Percentiles rank a stretch among this genome's conserved stretches.
These are phyloP conservation scores for Bruguiera hainesii DNA, from an alignment of 441 rosid species.

Conservation along the genomic window DNA sequence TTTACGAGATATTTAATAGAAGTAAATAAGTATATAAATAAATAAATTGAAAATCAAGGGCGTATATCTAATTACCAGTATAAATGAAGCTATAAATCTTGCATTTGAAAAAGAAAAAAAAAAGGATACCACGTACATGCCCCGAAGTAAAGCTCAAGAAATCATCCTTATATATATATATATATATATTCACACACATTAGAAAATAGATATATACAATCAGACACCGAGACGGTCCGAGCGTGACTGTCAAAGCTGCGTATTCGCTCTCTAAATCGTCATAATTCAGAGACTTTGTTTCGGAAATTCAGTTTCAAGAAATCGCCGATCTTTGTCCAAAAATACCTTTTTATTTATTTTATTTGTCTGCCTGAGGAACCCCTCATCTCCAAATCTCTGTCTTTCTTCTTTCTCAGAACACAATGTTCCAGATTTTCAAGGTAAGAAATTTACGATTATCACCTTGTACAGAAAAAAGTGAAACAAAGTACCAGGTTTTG, in stretches of 20 bases:
- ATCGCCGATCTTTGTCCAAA: slow-evolving; percentile 31
- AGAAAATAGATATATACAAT: slow-evolving; percentile 9
- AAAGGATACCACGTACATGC: too few species aligned
- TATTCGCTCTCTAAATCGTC: slow-evolving; percentile 39
- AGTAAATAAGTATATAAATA: too few species aligned
- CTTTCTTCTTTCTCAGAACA: slow-evolving; percentile 19
- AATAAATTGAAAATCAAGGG: too few species aligned
- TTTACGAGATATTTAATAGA: too few species aligned
- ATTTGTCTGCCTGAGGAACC: slow-evolving; percentile 30
- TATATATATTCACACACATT: neutral
- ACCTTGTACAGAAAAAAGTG: too few species aligned
- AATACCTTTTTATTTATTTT: too few species aligned
- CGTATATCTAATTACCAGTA: too few species aligned
- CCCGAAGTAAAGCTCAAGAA: too few species aligned
- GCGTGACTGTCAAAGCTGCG: slow-evolving; percentile 74
- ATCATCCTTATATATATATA: too few species aligned
- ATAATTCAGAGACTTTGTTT: slow-evolving; percentile 24
- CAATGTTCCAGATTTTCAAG: slow-evolving; percentile 56
- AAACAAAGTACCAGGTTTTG: neutral
- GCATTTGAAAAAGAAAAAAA: too few species aligned
- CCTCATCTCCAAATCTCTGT: slow-evolving; percentile 28
- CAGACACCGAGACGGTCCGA: slow-evolving; percentile 42
- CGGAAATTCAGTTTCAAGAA: slow-evolving; percentile 27
- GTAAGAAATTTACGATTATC: slow-evolving; percentile 13
- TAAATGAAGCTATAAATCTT: too few species aligned